Conservation (phyloP, 2,329 filamentous ascomycete genomes). For the Cercospora brassicicola region DNA sequence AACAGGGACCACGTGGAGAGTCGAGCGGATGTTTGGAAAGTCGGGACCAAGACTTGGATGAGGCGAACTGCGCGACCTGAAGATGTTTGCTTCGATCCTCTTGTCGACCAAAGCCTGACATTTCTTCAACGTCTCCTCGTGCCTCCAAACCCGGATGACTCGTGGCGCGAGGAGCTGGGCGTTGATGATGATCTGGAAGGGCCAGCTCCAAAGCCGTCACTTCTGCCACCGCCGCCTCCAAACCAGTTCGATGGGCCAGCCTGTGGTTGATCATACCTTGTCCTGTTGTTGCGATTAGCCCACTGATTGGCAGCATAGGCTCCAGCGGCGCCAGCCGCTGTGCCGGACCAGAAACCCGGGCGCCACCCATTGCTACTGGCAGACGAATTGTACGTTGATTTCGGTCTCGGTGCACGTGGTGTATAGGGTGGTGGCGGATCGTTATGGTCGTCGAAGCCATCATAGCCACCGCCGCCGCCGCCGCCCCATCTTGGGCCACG, state of each 20-base stretch:
- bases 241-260: constrained; percentile 38
- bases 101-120: neutral
- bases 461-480: constrained; percentile 45
- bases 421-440: constrained; percentile 55
- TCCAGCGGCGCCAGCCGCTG: constrained; percentile 64
- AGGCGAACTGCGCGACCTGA: neutral
- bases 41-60: neutral
- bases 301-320: constrained; percentile 29
- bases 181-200: constrained; percentile 21
- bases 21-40: neutral
- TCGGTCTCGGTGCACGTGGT: constrained; percentile 28
- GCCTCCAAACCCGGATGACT: constrained; percentile 40
- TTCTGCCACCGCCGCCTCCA: constrained; percentile 21
- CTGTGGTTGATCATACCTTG: constrained; percentile 35
- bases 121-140: constrained; percentile 26
- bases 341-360: constrained; percentile 73
- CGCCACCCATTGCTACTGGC: constrained; percentile 55
- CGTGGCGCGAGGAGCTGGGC: constrained; percentile 36
- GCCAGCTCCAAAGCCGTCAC: constrained; percentile 21
- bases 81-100: neutral
- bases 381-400: constrained; percentile 14
- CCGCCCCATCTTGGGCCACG: constrained; percentile 35
- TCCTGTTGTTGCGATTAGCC: constrained; percentile 26
- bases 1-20: neutral
- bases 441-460: constrained; percentile 48